Base-by-base conservation (phyloP, 306 rosid genomes). In the Bauhinia variegata region DNA sequence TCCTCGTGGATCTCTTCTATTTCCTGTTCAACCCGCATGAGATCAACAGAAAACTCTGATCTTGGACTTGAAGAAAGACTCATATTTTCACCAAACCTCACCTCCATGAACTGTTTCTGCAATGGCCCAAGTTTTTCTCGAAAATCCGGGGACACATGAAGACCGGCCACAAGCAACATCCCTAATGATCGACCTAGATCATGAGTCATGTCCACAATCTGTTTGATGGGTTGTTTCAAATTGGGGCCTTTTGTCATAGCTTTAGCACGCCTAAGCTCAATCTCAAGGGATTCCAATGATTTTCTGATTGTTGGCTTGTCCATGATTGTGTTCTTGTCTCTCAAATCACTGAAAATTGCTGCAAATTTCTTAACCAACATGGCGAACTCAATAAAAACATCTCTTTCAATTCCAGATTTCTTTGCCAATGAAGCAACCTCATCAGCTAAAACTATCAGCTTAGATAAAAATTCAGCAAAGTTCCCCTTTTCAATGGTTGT, bases 111-210 rank as follows among this genome's bases (percentile, higher is more conserved):
- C 19, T 83, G 85, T 66, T 70, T 88, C 16, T 78, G 87, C 55
- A 91, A 59, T 18, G 44, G 59, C 16, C 84, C 85, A 56, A 83
- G 80, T 55, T 76, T 82, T 55, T 79, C 87, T 80, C 85, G 81
- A 51, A 85, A 85, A 32, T 85, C 82, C 1, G 71, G 17, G 5
- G 88, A 88, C 32, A 78, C 85, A 60, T 85, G 89, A 42, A 83
- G 79, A 63, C 89, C 82, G 8, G 88, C 86, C 49, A 83, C 82
- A 63, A 88, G 76, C 14, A 91, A 78, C 43, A 91, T 80, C 54
- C 97, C 97, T 39, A 86, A 68, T 5, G 97, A 85, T 64, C 97
- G 82, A 15, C 96, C 96, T 2, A 91, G 79, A 82, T 80, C 91
- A 78, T 85, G 91, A 31, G 85, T 85, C 48, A 85, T 57, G 58